Evolutionary conservation across 148 eudicot genomes (phyloP).

Genomic region (Beta vulgaris): DNA sequence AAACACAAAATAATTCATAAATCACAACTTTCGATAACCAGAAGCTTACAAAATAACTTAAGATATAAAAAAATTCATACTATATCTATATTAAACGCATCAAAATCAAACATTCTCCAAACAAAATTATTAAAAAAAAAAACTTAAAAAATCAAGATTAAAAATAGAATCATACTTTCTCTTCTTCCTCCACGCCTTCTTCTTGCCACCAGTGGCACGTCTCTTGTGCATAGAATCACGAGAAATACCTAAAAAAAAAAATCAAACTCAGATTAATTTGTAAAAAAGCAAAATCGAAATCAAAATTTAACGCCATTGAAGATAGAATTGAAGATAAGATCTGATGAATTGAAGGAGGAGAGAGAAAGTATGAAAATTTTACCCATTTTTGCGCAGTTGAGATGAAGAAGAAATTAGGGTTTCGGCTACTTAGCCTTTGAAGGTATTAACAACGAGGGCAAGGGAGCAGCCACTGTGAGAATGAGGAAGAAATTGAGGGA

Average conservation of each 20-base stretch:
- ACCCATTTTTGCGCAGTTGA: slow-evolving; percentile 20
- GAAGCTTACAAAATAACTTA: too few relatives aligned
- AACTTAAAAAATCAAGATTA: background rate
- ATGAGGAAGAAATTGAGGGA: background rate
- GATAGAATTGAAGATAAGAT: background rate
- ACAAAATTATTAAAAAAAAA: too few relatives aligned
- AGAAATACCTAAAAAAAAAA: slow-evolving; percentile 47
- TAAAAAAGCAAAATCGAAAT: background rate
- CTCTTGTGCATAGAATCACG: slow-evolving; percentile 86
- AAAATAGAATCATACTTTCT: slow-evolving; percentile 44
- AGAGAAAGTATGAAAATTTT: background rate
- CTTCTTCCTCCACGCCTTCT: slow-evolving; percentile 92
- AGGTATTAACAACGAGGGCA: background rate
- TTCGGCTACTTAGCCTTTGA: background rate
- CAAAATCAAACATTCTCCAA: too few relatives aligned
- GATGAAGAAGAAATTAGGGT: slow-evolving; percentile 7
- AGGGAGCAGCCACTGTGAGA: background rate
- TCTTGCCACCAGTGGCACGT: slow-evolving; percentile 85
- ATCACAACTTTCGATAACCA: too few relatives aligned
- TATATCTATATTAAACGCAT: too few relatives aligned
- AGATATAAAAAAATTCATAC: too few relatives aligned
- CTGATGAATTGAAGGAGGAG: background rate
- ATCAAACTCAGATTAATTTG: background rate
- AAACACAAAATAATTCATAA: too few relatives aligned
- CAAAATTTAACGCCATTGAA: background rate